Evolutionary conservation across 2,329 filamentous ascomycete species (phyloP).

Genomic region (Aspergillus ibericus): DNA sequence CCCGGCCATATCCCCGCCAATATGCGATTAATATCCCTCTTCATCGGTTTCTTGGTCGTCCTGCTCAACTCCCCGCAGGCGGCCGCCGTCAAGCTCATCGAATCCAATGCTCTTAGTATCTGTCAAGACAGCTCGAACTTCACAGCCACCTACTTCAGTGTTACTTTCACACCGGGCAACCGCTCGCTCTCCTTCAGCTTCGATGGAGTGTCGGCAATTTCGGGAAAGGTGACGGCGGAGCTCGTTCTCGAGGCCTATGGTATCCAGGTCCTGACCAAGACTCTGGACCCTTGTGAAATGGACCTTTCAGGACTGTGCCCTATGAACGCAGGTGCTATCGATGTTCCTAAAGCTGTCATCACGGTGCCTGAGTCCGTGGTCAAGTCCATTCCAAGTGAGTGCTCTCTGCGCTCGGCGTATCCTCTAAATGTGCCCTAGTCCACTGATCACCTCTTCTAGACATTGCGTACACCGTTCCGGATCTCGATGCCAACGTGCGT

Average conservation of each 20-base stretch:
- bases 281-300: constrained; percentile 73
- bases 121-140: constrained; percentile 83
- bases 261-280: constrained; percentile 66
- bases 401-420: neutral
- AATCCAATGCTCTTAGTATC: constrained; percentile 78
- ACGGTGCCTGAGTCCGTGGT: constrained; percentile 59
- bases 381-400: constrained; percentile 65
- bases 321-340: constrained; percentile 81
- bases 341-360: constrained; percentile 68
- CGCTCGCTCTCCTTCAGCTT: constrained; percentile 70
- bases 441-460: constrained; percentile 38
- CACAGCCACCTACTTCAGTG: constrained; percentile 82
- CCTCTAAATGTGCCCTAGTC: neutral
- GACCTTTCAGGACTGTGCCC: constrained; percentile 77
- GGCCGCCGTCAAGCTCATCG: constrained; percentile 66
- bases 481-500: constrained; percentile 81
- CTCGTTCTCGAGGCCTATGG: constrained; percentile 84
- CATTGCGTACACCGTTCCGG: constrained; percentile 85
- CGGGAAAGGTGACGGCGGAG: constrained; percentile 38
- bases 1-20: constrained; percentile 17
- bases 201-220: constrained; percentile 71
- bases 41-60: constrained; percentile 41
- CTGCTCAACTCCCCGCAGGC: constrained; percentile 50
- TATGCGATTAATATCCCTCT: constrained; percentile 37
- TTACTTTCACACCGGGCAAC: constrained; percentile 65